Conservation (phyloP, 352 stramenopile genomes). For the Phytopythium delawarense region DNA sequence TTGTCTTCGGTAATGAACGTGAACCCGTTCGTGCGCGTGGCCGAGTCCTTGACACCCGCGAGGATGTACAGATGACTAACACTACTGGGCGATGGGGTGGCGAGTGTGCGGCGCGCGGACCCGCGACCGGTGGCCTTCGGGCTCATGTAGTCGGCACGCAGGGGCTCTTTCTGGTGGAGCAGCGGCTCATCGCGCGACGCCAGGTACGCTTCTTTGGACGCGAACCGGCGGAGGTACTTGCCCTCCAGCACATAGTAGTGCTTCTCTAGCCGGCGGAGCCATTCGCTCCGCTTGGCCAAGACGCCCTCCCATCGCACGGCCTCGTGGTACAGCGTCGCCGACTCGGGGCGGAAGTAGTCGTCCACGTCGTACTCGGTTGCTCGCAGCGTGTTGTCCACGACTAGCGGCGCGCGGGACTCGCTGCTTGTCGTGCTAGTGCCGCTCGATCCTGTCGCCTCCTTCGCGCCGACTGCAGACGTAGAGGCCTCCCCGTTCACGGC, state of each 20-base stretch:
- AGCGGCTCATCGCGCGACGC: slow-evolving; percentile 71
- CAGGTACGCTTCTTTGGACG: slow-evolving; percentile 82
- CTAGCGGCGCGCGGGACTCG: neutral
- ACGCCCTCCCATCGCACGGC: slow-evolving; percentile 83
- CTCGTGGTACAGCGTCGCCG: slow-evolving; percentile 71
- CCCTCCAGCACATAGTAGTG: slow-evolving; percentile 86
- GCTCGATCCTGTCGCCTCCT: neutral
- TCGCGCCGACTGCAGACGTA: neutral
- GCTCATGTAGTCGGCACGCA: slow-evolving; percentile 32
- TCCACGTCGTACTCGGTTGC: slow-evolving; percentile 21
- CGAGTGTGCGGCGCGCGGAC: slow-evolving; percentile 32
- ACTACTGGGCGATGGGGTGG: slow-evolving; percentile 34
- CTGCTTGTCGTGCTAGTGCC: neutral
- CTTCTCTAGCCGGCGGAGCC: slow-evolving; percentile 75
- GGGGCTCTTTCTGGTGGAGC: slow-evolving; percentile 42
- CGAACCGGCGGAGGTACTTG: slow-evolving; percentile 80
- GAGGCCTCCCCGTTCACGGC: neutral
- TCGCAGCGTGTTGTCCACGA: slow-evolving; percentile 11
- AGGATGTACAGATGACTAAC: slow-evolving; percentile 79
- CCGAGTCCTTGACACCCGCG: slow-evolving; percentile 82
- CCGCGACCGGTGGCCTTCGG: slow-evolving; percentile 19
- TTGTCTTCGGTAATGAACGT: slow-evolving; percentile 89
- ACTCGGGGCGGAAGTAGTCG: slow-evolving; percentile 51
- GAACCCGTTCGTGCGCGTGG: slow-evolving; percentile 72
- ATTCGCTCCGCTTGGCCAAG: slow-evolving; percentile 76